phyloP scores from a whole-genome alignment of 148 eudicot genomes.

The Rhododendron henanense region DNA sequence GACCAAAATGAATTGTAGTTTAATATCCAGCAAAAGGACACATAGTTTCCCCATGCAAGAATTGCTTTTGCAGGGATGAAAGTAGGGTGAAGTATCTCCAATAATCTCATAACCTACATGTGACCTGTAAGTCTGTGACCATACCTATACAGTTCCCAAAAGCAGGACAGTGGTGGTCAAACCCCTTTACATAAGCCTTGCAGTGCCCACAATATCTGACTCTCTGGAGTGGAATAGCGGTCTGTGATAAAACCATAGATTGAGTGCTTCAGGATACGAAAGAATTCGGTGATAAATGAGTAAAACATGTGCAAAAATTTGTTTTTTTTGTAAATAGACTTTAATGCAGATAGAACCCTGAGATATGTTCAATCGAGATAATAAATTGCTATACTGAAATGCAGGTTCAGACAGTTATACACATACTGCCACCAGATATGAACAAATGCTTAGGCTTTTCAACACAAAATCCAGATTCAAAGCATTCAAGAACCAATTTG shows the following conservation, averaged over 20 bases:
- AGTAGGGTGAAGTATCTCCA: neutral
- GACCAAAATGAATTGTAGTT: neutral
- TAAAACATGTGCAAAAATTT: neutral
- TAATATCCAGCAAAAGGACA: neutral
- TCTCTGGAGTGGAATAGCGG: constrained; percentile 23
- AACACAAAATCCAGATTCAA: neutral
- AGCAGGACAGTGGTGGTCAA: constrained; percentile 93
- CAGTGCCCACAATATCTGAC: constrained; percentile 65
- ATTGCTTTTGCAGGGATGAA: neutral
- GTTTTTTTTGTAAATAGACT: neutral
- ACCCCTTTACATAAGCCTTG: constrained; percentile 60
- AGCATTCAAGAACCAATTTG: constrained; percentile 5
- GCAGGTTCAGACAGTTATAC: neutral
- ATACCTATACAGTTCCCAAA: constrained; percentile 92
- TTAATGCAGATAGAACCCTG: neutral
- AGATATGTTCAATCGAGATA: neutral
- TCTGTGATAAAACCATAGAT: neutral
- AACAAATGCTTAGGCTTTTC: neutral
- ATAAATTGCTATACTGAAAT: neutral
- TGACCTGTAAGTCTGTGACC: neutral
- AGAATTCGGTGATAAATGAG: neutral
- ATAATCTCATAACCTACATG: neutral
- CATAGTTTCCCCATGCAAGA: neutral
- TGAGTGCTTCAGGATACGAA: neutral
- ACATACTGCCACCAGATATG: neutral